Percentiles rank a stretch among this genome's conserved stretches.
phyloP scores from a whole-genome alignment of 2,329 filamentous ascomycete genomes.

The Fusarium keratoplasticum region DNA sequence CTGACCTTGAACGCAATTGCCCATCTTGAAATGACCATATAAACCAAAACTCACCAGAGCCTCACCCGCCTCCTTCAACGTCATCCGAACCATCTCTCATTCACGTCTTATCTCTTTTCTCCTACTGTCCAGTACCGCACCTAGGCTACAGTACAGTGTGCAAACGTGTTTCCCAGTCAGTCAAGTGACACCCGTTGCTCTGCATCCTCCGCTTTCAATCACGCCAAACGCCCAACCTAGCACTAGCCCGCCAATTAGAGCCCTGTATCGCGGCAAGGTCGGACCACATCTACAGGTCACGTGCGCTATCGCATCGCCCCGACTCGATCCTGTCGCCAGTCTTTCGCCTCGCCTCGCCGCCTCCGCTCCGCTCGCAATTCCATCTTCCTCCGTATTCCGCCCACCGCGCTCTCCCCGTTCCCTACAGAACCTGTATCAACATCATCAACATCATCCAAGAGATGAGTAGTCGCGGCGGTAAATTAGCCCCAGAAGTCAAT shows the following conservation, averaged over 20 bases:
- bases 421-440: conserved; percentile 48
- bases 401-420: conserved; percentile 42
- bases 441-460: conserved; percentile 66
- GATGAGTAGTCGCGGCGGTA: conserved; percentile 97
- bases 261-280: conserved; percentile 22
- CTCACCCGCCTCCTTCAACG: neutral
- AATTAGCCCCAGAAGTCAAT: conserved; percentile 99
- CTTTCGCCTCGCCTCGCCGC: conserved; percentile 44
- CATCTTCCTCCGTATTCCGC: conserved; percentile 43
- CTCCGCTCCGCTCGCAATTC: conserved; percentile 47
- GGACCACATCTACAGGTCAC: conserved; percentile 41
- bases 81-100: neutral
- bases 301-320: conserved; percentile 38
- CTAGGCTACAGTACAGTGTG: conserved; percentile 5
- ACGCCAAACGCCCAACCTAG: conserved; percentile 32
- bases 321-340: conserved; percentile 43
- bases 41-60: neutral
- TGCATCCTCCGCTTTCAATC: conserved; percentile 29
- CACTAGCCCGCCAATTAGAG: conserved; percentile 25
- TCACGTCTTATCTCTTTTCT: conserved; percentile 3
- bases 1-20: neutral
- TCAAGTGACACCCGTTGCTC: conserved; percentile 37
- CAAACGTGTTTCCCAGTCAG: conserved; percentile 5
- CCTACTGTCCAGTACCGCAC: neutral
- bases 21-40: neutral